Conservation (phyloP, 164 flowering plant genomes). For the Magnolia kwangsiensis region DNA sequence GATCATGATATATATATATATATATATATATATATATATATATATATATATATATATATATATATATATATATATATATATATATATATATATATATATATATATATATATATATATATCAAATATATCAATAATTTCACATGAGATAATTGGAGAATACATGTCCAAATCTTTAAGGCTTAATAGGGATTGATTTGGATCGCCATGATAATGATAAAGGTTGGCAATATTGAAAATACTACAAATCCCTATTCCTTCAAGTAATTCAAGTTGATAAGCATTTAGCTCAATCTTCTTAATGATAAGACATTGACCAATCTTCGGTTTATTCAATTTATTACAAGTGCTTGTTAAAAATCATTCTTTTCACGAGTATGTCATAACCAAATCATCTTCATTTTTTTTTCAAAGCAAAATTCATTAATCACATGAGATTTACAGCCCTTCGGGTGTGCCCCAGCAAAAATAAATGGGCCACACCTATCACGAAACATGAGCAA, state of each 20-base stretch:
- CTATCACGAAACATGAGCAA: too few species aligned
- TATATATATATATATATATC: neutral
- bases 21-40: too few species aligned
- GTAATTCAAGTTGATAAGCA: conserved; percentile 5
- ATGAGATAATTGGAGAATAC: neutral
- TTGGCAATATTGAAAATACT: neutral
- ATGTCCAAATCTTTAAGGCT: neutral
- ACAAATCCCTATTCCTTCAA: conserved; percentile 1
- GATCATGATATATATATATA: too few species aligned
- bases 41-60: too few species aligned
- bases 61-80: too few species aligned
- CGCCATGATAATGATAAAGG: conserved; percentile 2
- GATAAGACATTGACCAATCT: neutral
- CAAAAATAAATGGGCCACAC: too few species aligned
- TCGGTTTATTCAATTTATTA: neutral
- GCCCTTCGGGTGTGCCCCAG: too few species aligned
- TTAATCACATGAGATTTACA: too few species aligned
- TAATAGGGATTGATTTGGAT: neutral
- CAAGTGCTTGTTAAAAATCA: neutral
- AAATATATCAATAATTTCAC: neutral
- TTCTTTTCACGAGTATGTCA: neutral
- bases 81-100: too few species aligned
- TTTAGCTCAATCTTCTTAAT: neutral
- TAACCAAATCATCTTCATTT: conserved; percentile 9
- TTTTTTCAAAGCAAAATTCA: too few species aligned